Conservation (phyloP, 2,329 filamentous ascomycete genomes). For the Colletotrichum echinochloae region DNA sequence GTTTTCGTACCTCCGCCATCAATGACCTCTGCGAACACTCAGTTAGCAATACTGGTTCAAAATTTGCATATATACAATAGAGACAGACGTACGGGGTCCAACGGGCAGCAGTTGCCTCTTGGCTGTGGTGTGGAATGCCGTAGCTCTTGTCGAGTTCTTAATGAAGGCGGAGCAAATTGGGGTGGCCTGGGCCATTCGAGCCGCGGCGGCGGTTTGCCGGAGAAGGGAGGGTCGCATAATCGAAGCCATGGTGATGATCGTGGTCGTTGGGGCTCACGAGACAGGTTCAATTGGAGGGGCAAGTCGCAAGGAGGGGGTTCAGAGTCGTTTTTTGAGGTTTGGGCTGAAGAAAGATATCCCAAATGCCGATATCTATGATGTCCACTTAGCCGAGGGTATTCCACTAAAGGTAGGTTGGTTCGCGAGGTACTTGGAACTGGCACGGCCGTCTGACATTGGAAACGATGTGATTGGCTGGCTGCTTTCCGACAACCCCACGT, state of each 20-base stretch:
- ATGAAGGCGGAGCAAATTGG: conserved; percentile 43
- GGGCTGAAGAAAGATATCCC: conserved; percentile 30
- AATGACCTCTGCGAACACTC: conserved; percentile 70
- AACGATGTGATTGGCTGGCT: conserved; percentile 57
- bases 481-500: conserved; percentile 36
- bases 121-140: conserved; percentile 89
- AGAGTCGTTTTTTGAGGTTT: conserved; percentile 30
- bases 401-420: conserved; percentile 5
- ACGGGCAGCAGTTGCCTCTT: conserved; percentile 83
- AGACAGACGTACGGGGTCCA: conserved; percentile 76
- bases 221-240: conserved; percentile 67
- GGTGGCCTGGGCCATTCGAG: conserved; percentile 52
- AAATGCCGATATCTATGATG: conserved; percentile 48
- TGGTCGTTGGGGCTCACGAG: conserved; percentile 23
- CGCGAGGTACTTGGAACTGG: neutral
- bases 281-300: conserved; percentile 38
- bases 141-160: conserved; percentile 64
- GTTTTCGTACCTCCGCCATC: conserved; percentile 75
- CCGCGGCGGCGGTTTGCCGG: conserved; percentile 62
- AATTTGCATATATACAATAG: conserved; percentile 2
- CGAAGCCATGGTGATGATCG: conserved; percentile 68
- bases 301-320: conserved; percentile 19
- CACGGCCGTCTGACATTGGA: conserved; percentile 51
- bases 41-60: conserved; percentile 55
- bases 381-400: conserved; percentile 60